A percentile compares a stretch with the other conserved stretches of the same genome.
Conservation (phyloP, 225 moss, liverwort and hornwort species). For the Bryum argenteum region DNA sequence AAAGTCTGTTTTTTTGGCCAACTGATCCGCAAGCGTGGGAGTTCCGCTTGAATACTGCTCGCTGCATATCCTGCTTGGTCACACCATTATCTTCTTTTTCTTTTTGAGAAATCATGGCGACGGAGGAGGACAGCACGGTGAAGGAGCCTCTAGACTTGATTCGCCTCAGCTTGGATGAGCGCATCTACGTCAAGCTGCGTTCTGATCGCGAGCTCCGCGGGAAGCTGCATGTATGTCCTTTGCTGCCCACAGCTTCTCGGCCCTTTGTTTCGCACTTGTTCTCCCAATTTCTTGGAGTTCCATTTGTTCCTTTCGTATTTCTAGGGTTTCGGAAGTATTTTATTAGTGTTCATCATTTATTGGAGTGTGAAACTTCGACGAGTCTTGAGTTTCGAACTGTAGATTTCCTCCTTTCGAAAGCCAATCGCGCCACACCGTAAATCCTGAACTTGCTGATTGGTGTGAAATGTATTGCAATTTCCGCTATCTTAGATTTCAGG, state of each 20-base stretch:
- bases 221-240: constrained; percentile 72
- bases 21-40: not conserved
- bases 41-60: no score
- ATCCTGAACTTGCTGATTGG: not conserved
- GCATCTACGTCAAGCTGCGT: constrained; percentile 97
- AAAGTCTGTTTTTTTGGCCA: not conserved
- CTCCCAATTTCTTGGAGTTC: not conserved
- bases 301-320: not conserved
- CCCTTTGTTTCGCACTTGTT: not conserved
- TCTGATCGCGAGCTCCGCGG: constrained; percentile 99
- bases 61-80: not conserved
- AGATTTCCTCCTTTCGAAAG: constrained; percentile 10
- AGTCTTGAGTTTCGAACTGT: not conserved
- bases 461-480: not conserved
- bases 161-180: constrained; percentile 94
- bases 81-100: not conserved
- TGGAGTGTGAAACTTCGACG: not conserved
- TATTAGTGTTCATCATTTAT: not conserved
- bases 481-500: not conserved
- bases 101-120: constrained; percentile 43
- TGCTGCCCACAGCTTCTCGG: not conserved
- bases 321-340: constrained; percentile 16
- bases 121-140: constrained; percentile 96
- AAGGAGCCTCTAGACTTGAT: constrained; percentile 98
- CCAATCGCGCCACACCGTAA: not conserved